Base-by-base conservation (phyloP, 306 rosid genomes). In the Cicer bijugum region DNA sequence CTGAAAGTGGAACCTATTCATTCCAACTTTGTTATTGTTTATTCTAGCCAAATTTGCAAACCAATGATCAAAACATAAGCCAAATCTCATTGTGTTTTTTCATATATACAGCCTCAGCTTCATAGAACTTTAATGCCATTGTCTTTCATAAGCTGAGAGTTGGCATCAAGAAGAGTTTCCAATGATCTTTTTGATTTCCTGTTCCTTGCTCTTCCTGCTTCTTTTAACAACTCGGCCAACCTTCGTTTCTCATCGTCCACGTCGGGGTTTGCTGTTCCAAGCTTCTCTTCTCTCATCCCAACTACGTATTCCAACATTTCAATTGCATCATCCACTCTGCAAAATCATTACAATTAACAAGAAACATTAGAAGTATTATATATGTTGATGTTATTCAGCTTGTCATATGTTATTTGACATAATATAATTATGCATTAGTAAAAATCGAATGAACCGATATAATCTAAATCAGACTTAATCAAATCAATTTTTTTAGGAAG, bases 271-370 rank as follows among this genome's bases (percentile, higher is more conserved):
- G 97, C 92, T 8, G 94, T 87, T 82, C 94, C 97, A 3, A 88
- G 90, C 83, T 88, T 85, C 88, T 92, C 97, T 72, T 92, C 96
- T 84, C 97, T 88, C 94, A 90, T 84, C 20, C 93, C 93, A 73
- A 92, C 90, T 12, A 90, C 84, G 75, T 86, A 78, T 67, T 88
- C 96, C 80, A 92, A 78, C 70, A 88, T 83, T 35, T 87, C 96
- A 78, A 92, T 90, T 55, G 97, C 96, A 71, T 90, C 94, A 76
- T 90, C 88, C 78, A 89, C 84, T 82, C 96, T 92, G 42, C 60
- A 82, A 73, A 73, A 80, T 7, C 37, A 71, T 50, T 40, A 56
- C 53, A 57, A 59, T 46, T 38, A 76, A 62, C 72, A 67, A 52
- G 23, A 68, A 79, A 63, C 35, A 12, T 72, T 47, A 63, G 67